Evolutionary conservation across 805 yeast species (phyloP), one percentile per base, ranked within the genome.

Genomic region (Ogataea haglerorum): DNA sequence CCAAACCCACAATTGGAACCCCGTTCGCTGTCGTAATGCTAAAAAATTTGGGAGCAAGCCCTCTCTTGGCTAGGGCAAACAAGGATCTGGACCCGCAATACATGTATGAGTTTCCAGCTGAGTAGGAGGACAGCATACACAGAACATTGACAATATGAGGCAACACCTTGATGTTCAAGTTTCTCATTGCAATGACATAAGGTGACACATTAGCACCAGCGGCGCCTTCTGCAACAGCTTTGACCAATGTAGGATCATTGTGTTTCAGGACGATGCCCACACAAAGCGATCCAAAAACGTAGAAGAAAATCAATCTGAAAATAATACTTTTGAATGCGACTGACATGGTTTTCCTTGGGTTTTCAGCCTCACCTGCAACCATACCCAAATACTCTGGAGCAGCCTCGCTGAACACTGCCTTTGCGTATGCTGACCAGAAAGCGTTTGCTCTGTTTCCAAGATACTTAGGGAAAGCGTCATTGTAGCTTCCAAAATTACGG

Each of bases 361-460:
- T 59, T 28, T 49, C 54, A 8, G 95, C 95, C 58, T 88, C 95
- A 34, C 95, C 88, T 3, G 95, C 95, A 24, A 86, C 78, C 85
- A 85, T 81, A 1, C 91, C 74, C 25, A 88, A 76, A 52, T 85
- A 84, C 61, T 88, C 96, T 2, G 95, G 95, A 0, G 95, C 96
- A 3, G 86, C 86, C 10, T 51, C 53, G 1, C 93, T 83, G 58
- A 82, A 87, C 21, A 84, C 69, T 6, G 95, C 95, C 45, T 77
- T 78, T 38, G 76, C 71, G 33, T 85, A 60, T 46, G 90, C 82
- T 0, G 80, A 73, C 52, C 84, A 61, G 53, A 84, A 85, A 1
- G 91, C 95, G 51, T 81, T 75, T 0, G 59, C 55, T 0, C 90
- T 90, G 5, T 70, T 59, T 9, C 75, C 72, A 27, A 68, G 60